A percentile compares a stretch with the other conserved stretches of the same genome.
These are phyloP conservation scores for Solanum megistacrolobum DNA, from an alignment of 257 asterid genomes.

Conservation along the genomic window DNA sequence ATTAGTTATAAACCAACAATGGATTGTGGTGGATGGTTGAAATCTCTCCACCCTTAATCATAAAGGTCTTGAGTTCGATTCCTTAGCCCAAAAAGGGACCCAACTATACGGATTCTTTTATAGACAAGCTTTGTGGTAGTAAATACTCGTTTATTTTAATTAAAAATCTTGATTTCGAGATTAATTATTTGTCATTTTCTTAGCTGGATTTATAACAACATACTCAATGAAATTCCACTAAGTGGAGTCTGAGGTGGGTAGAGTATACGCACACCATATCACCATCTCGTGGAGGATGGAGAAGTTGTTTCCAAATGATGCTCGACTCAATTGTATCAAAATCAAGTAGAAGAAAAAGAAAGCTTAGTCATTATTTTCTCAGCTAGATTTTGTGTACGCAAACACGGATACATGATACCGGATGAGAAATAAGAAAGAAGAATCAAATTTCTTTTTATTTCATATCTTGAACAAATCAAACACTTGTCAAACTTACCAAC, in stretches of 20 bases:
- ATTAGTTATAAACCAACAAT: not conserved
- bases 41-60: not conserved
- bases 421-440: not conserved
- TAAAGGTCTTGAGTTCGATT: not conserved
- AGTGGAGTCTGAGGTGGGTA: fast-evolving
- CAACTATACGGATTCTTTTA: no score
- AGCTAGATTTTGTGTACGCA: not conserved
- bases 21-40: not conserved
- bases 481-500: not conserved
- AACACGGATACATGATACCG: not conserved
- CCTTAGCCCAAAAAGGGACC: not conserved
- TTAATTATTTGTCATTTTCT: not conserved
- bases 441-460: not conserved
- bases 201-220: no score
- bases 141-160: not conserved
- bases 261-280: not conserved
- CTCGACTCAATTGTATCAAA: not conserved
- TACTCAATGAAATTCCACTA: fast-evolving
- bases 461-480: not conserved
- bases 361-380: no score
- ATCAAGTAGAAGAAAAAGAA: no score
- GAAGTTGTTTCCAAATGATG: no score
- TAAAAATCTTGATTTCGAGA: not conserved
- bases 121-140: not conserved
- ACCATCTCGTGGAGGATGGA: fast-evolving